These are phyloP conservation scores for Paracoccidioides lutzii DNA, from an alignment of 2,329 filamentous ascomycete species.

Conservation along the genomic window DNA sequence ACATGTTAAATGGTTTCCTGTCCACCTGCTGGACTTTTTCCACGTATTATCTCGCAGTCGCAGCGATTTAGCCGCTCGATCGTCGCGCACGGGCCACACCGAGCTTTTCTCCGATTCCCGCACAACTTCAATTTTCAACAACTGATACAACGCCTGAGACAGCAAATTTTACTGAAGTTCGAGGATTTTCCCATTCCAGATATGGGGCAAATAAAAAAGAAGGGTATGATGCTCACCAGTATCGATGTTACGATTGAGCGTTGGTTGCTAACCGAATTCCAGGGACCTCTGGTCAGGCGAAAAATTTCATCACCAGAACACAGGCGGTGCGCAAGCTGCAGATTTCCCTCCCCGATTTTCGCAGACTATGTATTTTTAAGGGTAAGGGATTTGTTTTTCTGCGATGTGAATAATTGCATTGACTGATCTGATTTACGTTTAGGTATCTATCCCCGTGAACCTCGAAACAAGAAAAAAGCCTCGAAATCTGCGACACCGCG, in stretches of 20 bases:
- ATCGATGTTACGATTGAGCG: conserved; percentile 2
- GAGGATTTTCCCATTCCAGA: not conserved
- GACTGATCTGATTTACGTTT: conserved; percentile 10
- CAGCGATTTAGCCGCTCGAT: no score
- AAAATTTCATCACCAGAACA: conserved; percentile 96
- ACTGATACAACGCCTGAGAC: not conserved
- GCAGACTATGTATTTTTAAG: conserved; percentile 98
- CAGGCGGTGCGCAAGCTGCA: conserved; percentile 97
- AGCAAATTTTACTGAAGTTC: not conserved
- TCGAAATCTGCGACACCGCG: conserved; percentile 79
- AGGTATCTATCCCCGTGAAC: conserved; percentile 93
- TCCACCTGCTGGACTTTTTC: not conserved
- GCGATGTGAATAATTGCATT: not conserved
- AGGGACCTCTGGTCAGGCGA: conserved; percentile 80
- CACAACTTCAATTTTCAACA: conserved; percentile 21
- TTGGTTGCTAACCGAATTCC: conserved; percentile 11
- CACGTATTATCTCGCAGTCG: not conserved
- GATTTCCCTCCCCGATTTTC: conserved; percentile 91
- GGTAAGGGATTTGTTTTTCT: conserved; percentile 32
- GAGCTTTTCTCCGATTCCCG: conserved; percentile 7
- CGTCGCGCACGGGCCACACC: conserved; percentile 11
- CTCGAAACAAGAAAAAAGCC: conserved; percentile 92
- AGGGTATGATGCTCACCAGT: conserved; percentile 41
- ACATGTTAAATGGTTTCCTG: not conserved
- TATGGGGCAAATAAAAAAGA: conserved; percentile 80